A percentile compares a stretch with the other conserved stretches of the same genome.
phyloP scores from a whole-genome alignment of 805 yeast genomes.

The Yarrowia sp. region DNA sequence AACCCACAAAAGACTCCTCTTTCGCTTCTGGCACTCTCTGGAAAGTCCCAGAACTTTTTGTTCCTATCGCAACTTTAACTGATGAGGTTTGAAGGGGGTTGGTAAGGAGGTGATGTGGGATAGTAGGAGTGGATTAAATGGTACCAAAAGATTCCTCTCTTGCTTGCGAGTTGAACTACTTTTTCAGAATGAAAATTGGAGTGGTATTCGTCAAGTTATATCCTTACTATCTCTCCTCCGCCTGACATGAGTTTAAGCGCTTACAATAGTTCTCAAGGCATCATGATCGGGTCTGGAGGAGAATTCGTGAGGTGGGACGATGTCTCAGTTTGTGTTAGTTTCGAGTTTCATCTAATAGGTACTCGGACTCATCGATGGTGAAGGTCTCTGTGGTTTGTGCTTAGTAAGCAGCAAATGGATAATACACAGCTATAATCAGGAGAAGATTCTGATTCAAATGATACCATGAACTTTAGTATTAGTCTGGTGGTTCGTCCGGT shows the following conservation, averaged over 20 bases:
- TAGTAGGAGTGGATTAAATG: too few relatives aligned
- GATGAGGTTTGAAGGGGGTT: neutral
- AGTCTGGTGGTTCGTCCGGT: too few relatives aligned
- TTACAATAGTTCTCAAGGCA: neutral
- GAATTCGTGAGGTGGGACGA: neutral
- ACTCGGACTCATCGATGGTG: too few relatives aligned
- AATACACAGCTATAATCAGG: neutral
- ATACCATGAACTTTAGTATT: neutral
- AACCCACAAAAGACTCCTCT: neutral
- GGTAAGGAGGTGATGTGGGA: neutral
- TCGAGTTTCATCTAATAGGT: too few relatives aligned
- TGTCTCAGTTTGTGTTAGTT: neutral
- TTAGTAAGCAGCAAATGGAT: too few relatives aligned
- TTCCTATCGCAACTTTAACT: neutral
- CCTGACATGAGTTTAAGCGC: too few relatives aligned
- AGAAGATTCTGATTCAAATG: neutral
- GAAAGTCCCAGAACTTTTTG: slow-evolving; percentile 7
- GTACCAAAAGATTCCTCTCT: neutral
- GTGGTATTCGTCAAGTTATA: too few relatives aligned
- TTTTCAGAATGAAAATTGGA: neutral
- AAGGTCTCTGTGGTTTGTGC: too few relatives aligned
- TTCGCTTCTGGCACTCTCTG: neutral
- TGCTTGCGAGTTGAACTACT: too few relatives aligned
- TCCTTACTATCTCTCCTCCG: too few relatives aligned
- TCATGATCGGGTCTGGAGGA: neutral